Conservation (phyloP, 2,329 filamentous ascomycete genomes). For the Aspergillus ruber region DNA sequence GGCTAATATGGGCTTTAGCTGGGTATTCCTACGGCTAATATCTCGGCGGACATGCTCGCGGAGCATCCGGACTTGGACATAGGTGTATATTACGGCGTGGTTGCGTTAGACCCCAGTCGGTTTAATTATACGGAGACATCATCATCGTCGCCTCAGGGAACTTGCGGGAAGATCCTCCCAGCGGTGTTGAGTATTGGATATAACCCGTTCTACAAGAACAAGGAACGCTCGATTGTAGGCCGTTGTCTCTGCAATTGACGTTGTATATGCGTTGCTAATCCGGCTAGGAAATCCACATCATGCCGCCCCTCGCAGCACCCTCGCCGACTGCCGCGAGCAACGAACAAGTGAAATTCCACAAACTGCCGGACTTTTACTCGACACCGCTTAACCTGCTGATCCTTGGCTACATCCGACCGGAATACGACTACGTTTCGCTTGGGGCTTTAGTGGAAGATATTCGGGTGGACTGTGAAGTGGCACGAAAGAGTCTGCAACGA, state of each 20-base stretch:
- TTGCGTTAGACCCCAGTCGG: constrained; percentile 54
- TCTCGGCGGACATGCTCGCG: constrained; percentile 61
- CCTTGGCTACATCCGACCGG: constrained; percentile 79
- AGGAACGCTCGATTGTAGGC: constrained; percentile 63
- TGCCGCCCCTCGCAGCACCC: constrained; percentile 59
- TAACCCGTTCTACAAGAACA: constrained; percentile 97
- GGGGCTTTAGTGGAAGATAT: constrained; percentile 87
- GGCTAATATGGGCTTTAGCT: constrained; percentile 50
- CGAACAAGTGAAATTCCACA: constrained; percentile 27
- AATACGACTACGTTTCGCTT: constrained; percentile 77
- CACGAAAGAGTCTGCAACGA: constrained; percentile 63
- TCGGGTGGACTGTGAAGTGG: constrained; percentile 77
- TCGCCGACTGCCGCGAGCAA: constrained; percentile 24
- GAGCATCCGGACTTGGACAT: constrained; percentile 55
- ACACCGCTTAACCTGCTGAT: constrained; percentile 71
- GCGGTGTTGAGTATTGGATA: constrained; percentile 95
- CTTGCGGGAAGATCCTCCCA: constrained; percentile 53
- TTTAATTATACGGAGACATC: constrained; percentile 18
- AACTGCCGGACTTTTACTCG: constrained; percentile 72
- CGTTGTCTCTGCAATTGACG: background rate
- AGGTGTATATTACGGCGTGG: constrained; percentile 93
- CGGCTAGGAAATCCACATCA: constrained; percentile 71
- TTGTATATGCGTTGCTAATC: background rate
- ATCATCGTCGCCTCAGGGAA: background rate
- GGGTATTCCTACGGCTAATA: constrained; percentile 94